Evolutionary conservation across 2,329 filamentous ascomycete species (phyloP).

Genomic region (Macrophomina tecta): DNA sequence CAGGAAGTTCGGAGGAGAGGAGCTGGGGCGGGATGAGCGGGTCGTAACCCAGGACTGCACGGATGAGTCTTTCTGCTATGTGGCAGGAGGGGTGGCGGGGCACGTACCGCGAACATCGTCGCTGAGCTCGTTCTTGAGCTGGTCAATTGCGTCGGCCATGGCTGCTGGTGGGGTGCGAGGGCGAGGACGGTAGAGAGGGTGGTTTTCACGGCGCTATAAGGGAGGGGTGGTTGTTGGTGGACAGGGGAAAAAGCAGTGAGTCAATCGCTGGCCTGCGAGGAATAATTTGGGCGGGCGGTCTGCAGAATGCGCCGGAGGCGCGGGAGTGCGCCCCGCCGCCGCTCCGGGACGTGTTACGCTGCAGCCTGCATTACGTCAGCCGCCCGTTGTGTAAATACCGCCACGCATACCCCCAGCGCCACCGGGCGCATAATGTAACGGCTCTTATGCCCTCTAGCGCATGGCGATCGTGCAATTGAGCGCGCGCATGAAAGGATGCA

Average conservation of each 20-base stretch:
- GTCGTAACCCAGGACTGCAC: conserved; percentile 86
- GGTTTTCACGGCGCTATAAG: conserved; percentile 29
- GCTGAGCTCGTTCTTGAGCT: conserved; percentile 42
- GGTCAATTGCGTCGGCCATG: conserved; percentile 32
- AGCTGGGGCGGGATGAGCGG: conserved; percentile 88
- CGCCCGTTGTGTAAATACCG: background rate
- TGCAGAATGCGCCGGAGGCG: conserved; percentile 4
- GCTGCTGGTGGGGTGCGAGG: conserved; percentile 17
- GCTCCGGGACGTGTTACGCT: background rate
- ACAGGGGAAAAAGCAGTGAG: conserved; percentile 20
- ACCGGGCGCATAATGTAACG: background rate
- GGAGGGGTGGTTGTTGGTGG: conserved; percentile 12
- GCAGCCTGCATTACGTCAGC: background rate
- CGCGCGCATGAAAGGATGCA: background rate
- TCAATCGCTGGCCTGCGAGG: background rate
- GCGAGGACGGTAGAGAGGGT: conserved; percentile 29
- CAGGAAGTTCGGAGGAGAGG: conserved; percentile 83
- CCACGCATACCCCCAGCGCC: background rate
- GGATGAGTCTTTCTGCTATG: conserved; percentile 2
- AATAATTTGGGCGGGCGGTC: conserved; percentile 21
- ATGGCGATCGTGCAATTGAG: background rate
- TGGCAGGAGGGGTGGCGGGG: conserved; percentile 27
- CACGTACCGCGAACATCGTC: conserved; percentile 61
- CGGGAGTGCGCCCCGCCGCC: conserved; percentile 5
- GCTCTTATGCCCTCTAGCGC: background rate